A percentile compares a stretch with the other conserved stretches of the same genome.
phyloP scores from a whole-genome alignment of 225 moss, liverwort and hornwort species.

The Pseudoscleropodium purum region DNA sequence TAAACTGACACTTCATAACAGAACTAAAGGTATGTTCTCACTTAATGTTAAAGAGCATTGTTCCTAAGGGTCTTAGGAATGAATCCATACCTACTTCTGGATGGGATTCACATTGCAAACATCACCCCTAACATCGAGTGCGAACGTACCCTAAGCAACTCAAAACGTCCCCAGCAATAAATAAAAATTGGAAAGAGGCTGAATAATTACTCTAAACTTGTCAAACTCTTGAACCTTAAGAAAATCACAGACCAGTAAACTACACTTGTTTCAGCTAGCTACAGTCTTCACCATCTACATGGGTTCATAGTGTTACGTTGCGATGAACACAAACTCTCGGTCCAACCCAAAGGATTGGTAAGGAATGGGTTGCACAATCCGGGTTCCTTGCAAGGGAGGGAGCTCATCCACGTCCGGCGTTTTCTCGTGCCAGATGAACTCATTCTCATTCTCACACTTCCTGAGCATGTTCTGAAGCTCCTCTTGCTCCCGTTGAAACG shows the following conservation, averaged over 20 bases:
- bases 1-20: background rate
- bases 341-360: slow-evolving; percentile 64
- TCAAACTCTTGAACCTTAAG: background rate
- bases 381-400: slow-evolving; percentile 67
- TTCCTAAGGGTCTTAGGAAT: too few relatives aligned
- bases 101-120: too few relatives aligned
- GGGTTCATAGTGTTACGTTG: background rate
- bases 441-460: slow-evolving; percentile 70
- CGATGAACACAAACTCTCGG: slow-evolving; percentile 58
- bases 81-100: too few relatives aligned
- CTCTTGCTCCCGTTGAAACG: slow-evolving; percentile 42
- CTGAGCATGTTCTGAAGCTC: slow-evolving; percentile 42
- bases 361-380: slow-evolving; percentile 56
- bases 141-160: background rate
- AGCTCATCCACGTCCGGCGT: slow-evolving; percentile 52
- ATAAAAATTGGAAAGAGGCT: too few relatives aligned
- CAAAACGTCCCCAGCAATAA: background rate
- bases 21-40: too few relatives aligned
- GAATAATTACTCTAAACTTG: too few relatives aligned
- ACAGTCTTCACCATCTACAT: background rate
- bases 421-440: slow-evolving; percentile 75
- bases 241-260: background rate
- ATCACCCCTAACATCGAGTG: too few relatives aligned
- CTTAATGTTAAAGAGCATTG: too few relatives aligned
- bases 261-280: background rate